Percentiles rank a stretch among this genome's conserved stretches.
Conservation (phyloP, 768 basidiomycete species). For the Pisolithus sp. region DNA sequence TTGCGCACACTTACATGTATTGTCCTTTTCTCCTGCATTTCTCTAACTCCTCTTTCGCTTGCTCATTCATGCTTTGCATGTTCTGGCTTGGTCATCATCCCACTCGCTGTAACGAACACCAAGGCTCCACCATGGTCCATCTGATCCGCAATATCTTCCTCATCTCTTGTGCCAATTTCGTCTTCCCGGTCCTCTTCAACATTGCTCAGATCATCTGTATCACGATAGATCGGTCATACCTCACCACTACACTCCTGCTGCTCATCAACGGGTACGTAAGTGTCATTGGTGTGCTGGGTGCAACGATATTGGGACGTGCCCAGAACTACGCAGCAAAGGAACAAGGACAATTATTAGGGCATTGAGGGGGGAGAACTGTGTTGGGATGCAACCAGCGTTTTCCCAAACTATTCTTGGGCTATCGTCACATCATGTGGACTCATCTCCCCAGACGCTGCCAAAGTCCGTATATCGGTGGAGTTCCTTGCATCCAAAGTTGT, state of each 20-base stretch:
- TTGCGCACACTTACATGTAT: background rate
- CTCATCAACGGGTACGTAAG: conserved; percentile 24
- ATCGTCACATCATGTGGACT: no score
- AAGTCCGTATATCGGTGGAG: no score
- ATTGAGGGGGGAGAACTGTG: no score
- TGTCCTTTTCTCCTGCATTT: background rate
- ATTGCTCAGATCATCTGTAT: conserved; percentile 24
- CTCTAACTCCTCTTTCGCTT: no score
- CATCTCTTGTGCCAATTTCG: conserved; percentile 33
- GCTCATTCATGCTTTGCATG: no score
- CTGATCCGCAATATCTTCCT: conserved; percentile 29
- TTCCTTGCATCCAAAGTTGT: no score
- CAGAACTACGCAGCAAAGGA: background rate
- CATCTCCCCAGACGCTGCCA: no score
- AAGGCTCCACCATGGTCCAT: conserved; percentile 2
- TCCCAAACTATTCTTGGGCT: no score
- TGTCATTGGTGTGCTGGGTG: conserved; percentile 33
- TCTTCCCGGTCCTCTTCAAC: conserved; percentile 32
- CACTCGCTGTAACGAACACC: background rate
- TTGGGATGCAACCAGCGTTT: no score
- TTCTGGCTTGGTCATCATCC: no score
- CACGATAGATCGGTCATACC: background rate
- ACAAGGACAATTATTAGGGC: background rate
- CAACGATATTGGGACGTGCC: conserved; percentile 29
- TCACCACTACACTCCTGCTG: conserved; percentile 6